A percentile compares a stretch with the other conserved stretches of the same genome.
These are phyloP conservation scores for Suaeda aralocaspica DNA, from an alignment of 148 eudicot species.

Conservation along the genomic window DNA sequence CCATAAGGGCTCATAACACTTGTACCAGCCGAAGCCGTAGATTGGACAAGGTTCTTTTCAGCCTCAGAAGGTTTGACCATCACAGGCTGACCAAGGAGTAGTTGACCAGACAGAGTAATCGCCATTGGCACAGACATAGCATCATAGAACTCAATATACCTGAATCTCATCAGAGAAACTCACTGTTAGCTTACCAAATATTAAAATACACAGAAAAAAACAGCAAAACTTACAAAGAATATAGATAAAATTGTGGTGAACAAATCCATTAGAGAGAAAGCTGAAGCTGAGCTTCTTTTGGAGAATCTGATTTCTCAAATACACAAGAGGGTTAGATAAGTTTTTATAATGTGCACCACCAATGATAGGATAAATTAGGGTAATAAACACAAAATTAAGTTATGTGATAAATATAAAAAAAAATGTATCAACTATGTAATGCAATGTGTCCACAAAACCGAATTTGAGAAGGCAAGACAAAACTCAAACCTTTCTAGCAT, in stretches of 20 bases:
- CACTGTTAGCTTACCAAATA: slow-evolving; percentile 19
- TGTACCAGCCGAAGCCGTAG: slow-evolving; percentile 63
- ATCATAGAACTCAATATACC: slow-evolving; percentile 91
- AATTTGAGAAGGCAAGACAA: not conserved
- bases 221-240: slow-evolving; percentile 37
- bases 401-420: too few relatives aligned
- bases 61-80: slow-evolving; percentile 99
- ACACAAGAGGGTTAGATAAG: slow-evolving; percentile 34
- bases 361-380: not conserved
- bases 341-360: not conserved
- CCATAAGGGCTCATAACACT: slow-evolving; percentile 84
- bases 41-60: slow-evolving; percentile 96
- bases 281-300: slow-evolving; percentile 44
- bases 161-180: slow-evolving; percentile 34
- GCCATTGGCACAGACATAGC: slow-evolving; percentile 98
- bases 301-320: slow-evolving; percentile 39
- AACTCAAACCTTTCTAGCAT: not conserved
- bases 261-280: slow-evolving; percentile 37
- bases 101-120: slow-evolving; percentile 87
- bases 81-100: slow-evolving; percentile 88
- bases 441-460: not conserved
- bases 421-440: too few relatives aligned
- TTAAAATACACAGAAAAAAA: slow-evolving; percentile 10
- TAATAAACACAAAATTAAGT: not conserved
- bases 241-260: slow-evolving; percentile 31